Evolutionary conservation across 2,329 filamentous ascomycete genomes (phyloP).

Genomic region (Xylaria sp.): DNA sequence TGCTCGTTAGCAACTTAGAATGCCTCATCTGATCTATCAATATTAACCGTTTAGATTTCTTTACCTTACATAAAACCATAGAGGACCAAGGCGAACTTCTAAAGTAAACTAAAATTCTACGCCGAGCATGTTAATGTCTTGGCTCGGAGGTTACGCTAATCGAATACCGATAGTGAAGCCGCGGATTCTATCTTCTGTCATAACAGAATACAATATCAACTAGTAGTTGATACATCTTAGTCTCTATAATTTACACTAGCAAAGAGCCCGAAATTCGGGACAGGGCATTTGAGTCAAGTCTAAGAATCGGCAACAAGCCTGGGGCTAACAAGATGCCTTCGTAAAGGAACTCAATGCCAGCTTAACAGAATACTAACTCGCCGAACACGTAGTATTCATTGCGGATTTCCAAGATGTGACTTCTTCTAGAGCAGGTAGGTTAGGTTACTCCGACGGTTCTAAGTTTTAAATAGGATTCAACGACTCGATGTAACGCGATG

Average conservation of each 20-base stretch:
- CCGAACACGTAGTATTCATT: slow-evolving; percentile 12
- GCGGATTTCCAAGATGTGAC: neutral
- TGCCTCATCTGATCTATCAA: slow-evolving; percentile 13
- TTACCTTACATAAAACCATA: neutral
- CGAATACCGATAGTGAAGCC: neutral
- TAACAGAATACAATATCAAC: neutral
- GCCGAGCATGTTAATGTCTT: neutral
- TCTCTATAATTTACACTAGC: neutral
- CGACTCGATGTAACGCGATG: neutral
- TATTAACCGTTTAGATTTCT: slow-evolving; percentile 7
- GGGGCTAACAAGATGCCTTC: neutral
- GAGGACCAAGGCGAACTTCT: neutral
- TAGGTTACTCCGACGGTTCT: neutral
- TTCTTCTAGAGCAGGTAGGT: neutral
- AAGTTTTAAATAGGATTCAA: neutral
- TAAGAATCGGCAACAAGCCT: neutral
- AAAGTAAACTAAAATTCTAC: neutral
- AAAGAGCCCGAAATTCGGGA: neutral
- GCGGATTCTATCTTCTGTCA: neutral
- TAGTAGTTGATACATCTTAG: neutral
- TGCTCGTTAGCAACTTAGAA: neutral
- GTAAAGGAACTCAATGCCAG: neutral
- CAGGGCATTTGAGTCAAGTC: neutral
- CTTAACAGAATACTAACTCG: slow-evolving; percentile 12
- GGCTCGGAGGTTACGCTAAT: neutral